Base-by-base conservation (phyloP, 768 basidiomycete genomes). In the Hemileccinum impolitum region DNA sequence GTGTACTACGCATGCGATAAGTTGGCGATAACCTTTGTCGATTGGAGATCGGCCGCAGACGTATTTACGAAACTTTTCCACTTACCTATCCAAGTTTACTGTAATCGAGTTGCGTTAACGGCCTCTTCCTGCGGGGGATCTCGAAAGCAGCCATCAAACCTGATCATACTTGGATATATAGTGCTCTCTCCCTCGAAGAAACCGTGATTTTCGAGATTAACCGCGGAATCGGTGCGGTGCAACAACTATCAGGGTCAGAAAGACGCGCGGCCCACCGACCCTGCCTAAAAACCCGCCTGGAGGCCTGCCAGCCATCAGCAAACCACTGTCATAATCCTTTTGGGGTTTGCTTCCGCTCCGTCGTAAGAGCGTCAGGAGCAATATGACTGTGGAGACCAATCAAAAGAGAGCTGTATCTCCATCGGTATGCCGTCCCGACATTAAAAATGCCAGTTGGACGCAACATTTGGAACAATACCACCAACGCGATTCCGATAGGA, bases 1-100 rank as follows among this genome's bases (percentile, higher is more conserved):
- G 45, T 51, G 54, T 53, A 49, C 21, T 47, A 43, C 40, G 21
- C 49, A 38, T 51, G 39, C 52, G 45, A 70, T 70, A 64, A 66
- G 66, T 72, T 70, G 60, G 57, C 64, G 69, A 74, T 72, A 68
- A 67, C 57, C 61, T 65, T 65, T 56, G 43, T 43, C 46, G 50
- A 52, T 55, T 52, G 37, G 51, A 55, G 40, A 68, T 56, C 54
- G 42, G 47, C 52, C 43, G 18, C 43, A 57, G 45, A 55, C 43
- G 46, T 55, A 55, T 58, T 39, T 54, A 51, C 52, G 54, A 55
- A 55, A n/a, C n/a, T 18, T 48, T 56, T 49, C 35, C 50, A 37
- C 47, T 50, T 47, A 17, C 52, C 31, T 43, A 28, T 46, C 35
- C 48, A 52, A 30, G 56, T 21, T 55, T 53, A 12, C 9, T 30